Base-by-base conservation (phyloP, 371 early-diverging fungal species). In the Lichtheimia ramosa region DNA sequence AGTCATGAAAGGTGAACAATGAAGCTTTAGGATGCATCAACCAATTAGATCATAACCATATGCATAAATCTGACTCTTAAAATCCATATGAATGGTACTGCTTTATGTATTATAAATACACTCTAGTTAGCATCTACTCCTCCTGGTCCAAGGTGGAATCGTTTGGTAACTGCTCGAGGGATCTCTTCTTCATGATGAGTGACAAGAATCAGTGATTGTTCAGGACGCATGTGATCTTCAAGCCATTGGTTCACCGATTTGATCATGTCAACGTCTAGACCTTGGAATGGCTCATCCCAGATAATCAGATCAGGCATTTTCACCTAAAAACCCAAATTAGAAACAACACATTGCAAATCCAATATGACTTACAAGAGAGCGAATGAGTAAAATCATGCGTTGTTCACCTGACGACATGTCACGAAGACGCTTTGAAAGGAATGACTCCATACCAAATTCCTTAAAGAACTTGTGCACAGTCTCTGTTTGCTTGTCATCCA, bases 241-340 rank as follows among this genome's bases (percentile, higher is more conserved):
- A 86, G 48, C 81, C 80, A 83, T 8, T n/a, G 27, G 51, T 82
- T 80, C 16, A 78, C 72, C 7, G 63, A 62, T 14, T 59, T 51
- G 54, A 86, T 83, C 75, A 71, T 71, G 5, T 27, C 62, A 28
- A 66, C 70, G 58, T 86, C 86, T 42, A 86, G 51, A 0, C 83
- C 83, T 66, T 86, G 87, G 58, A 83, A 86, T 16, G 84, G 84
- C 52, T 86, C 87, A 62, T 86, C 87, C 82, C 83, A 75, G 34
- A 86, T 73, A 25, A 86, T 62, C 49, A 86, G 69, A 8, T 65
- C 61, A 0, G 82, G 82, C 68, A 62, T 66, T 55, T 80, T 82
- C 12, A 83, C 80, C 73, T 73, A 40, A 27, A 8, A 21, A 5
- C n/a, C 12, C 20, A 54, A 54, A 12, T 12, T 15, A 51, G 15